Conservation (phyloP, 75 land plant genomes). For the Adiantum capillusveneris region DNA sequence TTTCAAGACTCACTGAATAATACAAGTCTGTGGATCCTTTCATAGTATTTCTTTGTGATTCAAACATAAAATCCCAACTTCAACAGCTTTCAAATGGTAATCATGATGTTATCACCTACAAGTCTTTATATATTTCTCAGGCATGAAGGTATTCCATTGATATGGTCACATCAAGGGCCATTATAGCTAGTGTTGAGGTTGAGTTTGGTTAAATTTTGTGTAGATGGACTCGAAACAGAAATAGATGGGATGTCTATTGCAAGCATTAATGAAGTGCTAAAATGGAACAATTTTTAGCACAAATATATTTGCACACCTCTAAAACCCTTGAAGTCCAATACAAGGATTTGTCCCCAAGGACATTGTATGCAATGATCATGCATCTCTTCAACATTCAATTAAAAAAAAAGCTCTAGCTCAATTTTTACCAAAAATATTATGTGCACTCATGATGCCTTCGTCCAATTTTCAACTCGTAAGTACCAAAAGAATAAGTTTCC, state of each 20-base stretch:
- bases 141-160: slow-evolving; percentile 70
- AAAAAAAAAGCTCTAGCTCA: too few relatives aligned
- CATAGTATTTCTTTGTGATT: slow-evolving; percentile 30
- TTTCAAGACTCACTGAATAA: slow-evolving; percentile 64
- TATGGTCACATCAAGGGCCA: slow-evolving; percentile 52
- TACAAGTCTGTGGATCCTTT: slow-evolving; percentile 46
- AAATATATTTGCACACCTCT: too few relatives aligned
- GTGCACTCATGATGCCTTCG: too few relatives aligned
- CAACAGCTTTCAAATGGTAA: slow-evolving; percentile 40
- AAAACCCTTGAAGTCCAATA: too few relatives aligned
- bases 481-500: too few relatives aligned
- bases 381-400: too few relatives aligned
- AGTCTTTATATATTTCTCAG: slow-evolving; percentile 53
- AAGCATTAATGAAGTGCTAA: slow-evolving; percentile 26
- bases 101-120: slow-evolving; percentile 51
- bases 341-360: too few relatives aligned
- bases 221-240: slow-evolving; percentile 16
- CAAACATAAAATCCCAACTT: slow-evolving; percentile 70
- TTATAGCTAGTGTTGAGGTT: slow-evolving; percentile 17
- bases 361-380: too few relatives aligned
- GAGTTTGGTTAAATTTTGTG: slow-evolving; percentile 26
- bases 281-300: too few relatives aligned
- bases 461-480: too few relatives aligned
- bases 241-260: slow-evolving; percentile 12
- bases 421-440: too few relatives aligned